Evolutionary conservation across 371 early-diverging fungal genomes (phyloP).

Genomic region (Umbelopsis sp.): DNA sequence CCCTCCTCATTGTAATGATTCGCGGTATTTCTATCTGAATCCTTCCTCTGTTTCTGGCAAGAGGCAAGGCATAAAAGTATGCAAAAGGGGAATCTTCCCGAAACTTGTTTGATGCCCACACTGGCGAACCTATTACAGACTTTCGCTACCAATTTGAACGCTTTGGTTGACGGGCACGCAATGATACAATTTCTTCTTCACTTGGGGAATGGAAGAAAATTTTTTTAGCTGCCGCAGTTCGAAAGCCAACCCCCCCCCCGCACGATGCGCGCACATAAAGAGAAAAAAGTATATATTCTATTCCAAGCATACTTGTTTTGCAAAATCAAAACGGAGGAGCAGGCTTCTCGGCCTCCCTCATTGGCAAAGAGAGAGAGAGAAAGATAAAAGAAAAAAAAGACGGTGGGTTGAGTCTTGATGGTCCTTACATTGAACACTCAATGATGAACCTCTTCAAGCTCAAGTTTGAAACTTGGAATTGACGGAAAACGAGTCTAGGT

Average conservation of each 20-base stretch:
- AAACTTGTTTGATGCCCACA: not conserved
- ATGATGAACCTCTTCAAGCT: not conserved
- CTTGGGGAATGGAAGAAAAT: not conserved
- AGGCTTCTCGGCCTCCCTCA: constrained; percentile 4
- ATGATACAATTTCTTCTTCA: not conserved
- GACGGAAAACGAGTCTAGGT: constrained; percentile 26
- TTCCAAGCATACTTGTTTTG: not conserved
- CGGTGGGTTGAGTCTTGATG: constrained; percentile 17
- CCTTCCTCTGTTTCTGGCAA: not conserved
- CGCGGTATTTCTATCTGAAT: constrained; percentile 5
- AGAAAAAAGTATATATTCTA: constrained; percentile 15
- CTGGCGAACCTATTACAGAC: not conserved
- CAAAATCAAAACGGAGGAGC: not conserved
- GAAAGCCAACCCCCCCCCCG: not conserved
- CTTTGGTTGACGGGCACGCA: constrained; percentile 9
- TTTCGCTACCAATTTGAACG: not conserved
- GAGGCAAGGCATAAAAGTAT: not conserved
- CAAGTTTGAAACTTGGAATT: constrained; percentile 29
- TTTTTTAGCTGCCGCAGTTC: constrained; percentile 16
- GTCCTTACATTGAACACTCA: not conserved
- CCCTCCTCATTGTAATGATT: constrained; percentile 14
- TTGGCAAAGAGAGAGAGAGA: constrained; percentile 10
- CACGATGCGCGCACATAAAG: not conserved
- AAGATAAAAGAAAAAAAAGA: constrained; percentile 13
- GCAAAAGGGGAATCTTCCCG: not conserved